Conservation (phyloP, 371 early-diverging fungal genomes). For the Apophysomyces elegans region DNA sequence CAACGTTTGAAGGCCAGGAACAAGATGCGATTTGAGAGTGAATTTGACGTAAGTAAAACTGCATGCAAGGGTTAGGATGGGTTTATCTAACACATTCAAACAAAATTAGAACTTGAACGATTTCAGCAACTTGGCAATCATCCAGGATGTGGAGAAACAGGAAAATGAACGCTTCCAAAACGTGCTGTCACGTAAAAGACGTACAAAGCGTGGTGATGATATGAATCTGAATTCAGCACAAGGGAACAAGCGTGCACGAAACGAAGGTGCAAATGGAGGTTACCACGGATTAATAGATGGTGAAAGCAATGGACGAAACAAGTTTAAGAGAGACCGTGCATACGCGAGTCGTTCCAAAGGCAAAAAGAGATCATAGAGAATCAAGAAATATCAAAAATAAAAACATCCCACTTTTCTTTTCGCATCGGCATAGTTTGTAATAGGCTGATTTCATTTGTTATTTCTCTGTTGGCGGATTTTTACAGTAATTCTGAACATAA, state of each 20-base stretch:
- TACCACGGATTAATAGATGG: slow-evolving; percentile 11
- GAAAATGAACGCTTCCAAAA: slow-evolving; percentile 57
- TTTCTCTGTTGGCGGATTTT: neutral
- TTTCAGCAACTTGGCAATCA: slow-evolving; percentile 67
- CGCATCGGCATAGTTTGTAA: too few relatives aligned
- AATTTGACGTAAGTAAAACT: slow-evolving; percentile 72
- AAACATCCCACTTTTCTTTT: too few relatives aligned
- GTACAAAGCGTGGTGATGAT: neutral
- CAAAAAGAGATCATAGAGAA: slow-evolving; percentile 8
- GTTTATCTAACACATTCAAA: too few relatives aligned
- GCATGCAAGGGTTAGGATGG: neutral
- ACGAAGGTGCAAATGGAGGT: neutral
- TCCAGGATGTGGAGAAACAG: slow-evolving; percentile 60
- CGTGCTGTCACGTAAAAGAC: slow-evolving; percentile 55
- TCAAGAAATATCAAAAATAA: too few relatives aligned
- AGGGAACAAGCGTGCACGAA: slow-evolving; percentile 19
- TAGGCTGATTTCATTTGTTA: neutral
- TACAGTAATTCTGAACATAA: neutral
- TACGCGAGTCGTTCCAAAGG: neutral
- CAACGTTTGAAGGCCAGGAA: slow-evolving; percentile 63
- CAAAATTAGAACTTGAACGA: slow-evolving; percentile 65
- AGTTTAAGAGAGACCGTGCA: slow-evolving; percentile 12
- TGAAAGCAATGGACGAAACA: slow-evolving; percentile 10
- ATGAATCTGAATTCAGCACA: neutral
- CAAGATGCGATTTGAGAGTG: slow-evolving; percentile 75